phyloP scores from a whole-genome alignment of 2,329 filamentous ascomycete species.

The Tolypocladium guangdongense region DNA sequence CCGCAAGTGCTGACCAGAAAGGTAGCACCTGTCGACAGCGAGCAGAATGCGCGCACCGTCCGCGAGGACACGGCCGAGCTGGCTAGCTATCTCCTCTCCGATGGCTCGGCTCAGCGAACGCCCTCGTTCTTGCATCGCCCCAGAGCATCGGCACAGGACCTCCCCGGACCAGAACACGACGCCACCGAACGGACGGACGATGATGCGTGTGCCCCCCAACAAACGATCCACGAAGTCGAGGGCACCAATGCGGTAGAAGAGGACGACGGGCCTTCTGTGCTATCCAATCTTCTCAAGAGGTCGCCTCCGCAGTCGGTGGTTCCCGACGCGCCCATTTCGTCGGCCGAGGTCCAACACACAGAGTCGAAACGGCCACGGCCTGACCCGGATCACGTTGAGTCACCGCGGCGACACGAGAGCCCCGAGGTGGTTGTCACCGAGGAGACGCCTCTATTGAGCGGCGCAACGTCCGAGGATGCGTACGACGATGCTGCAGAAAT shows the following conservation, averaged over 20 bases:
- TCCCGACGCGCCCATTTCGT: slow-evolving; percentile 3
- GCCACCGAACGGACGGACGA: slow-evolving; percentile 12
- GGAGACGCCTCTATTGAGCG: slow-evolving; percentile 35
- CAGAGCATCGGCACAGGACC: slow-evolving; percentile 18
- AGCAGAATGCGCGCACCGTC: slow-evolving; percentile 66
- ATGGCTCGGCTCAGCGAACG: slow-evolving; percentile 36
- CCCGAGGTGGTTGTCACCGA: slow-evolving; percentile 22
- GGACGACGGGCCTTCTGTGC: slow-evolving; percentile 26
- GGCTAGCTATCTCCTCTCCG: slow-evolving; percentile 68
- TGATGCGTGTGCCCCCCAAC: slow-evolving; percentile 25
- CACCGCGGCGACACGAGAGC: slow-evolving; percentile 5
- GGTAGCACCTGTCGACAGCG: slow-evolving; percentile 50
- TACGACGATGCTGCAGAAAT: slow-evolving; percentile 28
- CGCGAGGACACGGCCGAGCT: slow-evolving; percentile 82
- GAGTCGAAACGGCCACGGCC: slow-evolving; percentile 1
- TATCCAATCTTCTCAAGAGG: slow-evolving; percentile 38
- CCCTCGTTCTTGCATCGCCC: slow-evolving; percentile 34
- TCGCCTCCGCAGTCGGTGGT: slow-evolving; percentile 31
- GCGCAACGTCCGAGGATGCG: slow-evolving; percentile 17
- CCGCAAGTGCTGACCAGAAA: neutral
- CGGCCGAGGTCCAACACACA: neutral
- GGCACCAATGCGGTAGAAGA: slow-evolving; percentile 7
- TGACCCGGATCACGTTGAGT: slow-evolving; percentile 1
- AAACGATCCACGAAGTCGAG: slow-evolving; percentile 46
- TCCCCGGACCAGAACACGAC: slow-evolving; percentile 11